Base-by-base conservation (phyloP, 2,329 filamentous ascomycete genomes). In the Phialophora chinensis region DNA sequence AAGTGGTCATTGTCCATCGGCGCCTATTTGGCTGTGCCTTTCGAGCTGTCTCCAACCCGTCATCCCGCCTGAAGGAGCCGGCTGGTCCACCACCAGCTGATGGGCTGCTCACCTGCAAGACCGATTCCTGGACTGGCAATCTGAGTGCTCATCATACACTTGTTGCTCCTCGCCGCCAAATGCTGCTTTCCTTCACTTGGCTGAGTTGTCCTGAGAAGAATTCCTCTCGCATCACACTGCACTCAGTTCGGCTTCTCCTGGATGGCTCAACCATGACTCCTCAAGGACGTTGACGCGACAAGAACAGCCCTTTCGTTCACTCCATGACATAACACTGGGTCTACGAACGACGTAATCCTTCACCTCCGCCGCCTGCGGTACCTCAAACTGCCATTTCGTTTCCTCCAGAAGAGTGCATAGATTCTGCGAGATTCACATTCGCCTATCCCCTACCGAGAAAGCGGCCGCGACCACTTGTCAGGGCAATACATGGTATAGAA, bases 111-210 rank as follows among this genome's bases (percentile, higher is more conserved):
- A 38, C 47, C 53, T 54, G 59, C 59, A 42, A 44, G 8, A n/a
- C 25, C 60, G 38, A 54, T 55, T 55, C 60, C 60, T 10, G 23
- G 31, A 47, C 50, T 8, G 50, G 60, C 33, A 62, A 55, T 55
- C 50, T 55, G 33, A 25, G 31, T 62, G 60, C 60, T 55, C 60
- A 62, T 62, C 60, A 62, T 55, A 62, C 60, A 62, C 60, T 55
- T 23, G 38, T 17, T 42, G 31, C 60, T 61, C 53, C 27, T 53
- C 58, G 25, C 58, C 50, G 47, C 47, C 44, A 33, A 33, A 33
- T 50, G 31, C 20, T 33, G 47, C 29, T 29, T 60, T 60, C 57
- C 47, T 38, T 31, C 59, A 52, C 12, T 49, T 53, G 49, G 47
- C 44, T 29, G 33, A 25, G 47, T 38, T 52, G 50, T 54, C 35